phyloP scores from a whole-genome alignment of 768 basidiomycete genomes.

The Stropharia rugosoannulata region DNA sequence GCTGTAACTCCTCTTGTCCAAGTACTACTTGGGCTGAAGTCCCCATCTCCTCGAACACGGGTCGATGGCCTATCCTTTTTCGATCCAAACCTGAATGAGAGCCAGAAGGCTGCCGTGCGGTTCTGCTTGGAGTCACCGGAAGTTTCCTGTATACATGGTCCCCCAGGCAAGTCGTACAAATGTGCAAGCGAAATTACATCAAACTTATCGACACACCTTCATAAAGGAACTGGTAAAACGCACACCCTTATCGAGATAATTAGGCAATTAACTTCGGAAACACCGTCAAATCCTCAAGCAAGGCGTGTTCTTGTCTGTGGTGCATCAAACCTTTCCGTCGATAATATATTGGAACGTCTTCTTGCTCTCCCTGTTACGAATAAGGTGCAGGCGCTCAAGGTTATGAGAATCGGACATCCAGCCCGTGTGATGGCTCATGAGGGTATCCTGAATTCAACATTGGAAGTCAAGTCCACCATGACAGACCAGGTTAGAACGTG shows the following conservation, averaged over 20 bases:
- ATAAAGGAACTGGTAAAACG: conserved; percentile 87
- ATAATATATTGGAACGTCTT: conserved; percentile 91
- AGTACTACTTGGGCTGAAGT: conserved; percentile 69
- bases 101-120: conserved; percentile 80
- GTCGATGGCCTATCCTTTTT: conserved; percentile 59
- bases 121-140: conserved; percentile 82
- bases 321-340: conserved; percentile 92
- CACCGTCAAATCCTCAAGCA: conserved; percentile 47
- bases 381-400: conserved; percentile 52
- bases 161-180: conserved; percentile 62
- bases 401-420: conserved; percentile 94
- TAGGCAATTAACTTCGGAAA: conserved; percentile 65
- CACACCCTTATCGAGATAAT: conserved; percentile 94
- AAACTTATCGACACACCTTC: background rate
- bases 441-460: conserved; percentile 62
- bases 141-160: conserved; percentile 93
- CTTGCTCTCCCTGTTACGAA: conserved; percentile 54
- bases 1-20: conserved; percentile 54
- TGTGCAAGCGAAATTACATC: background rate
- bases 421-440: conserved; percentile 83
- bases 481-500: conserved; percentile 54
- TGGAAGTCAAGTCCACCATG: conserved; percentile 70
- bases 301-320: conserved; percentile 83
- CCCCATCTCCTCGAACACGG: conserved; percentile 38
- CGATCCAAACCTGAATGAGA: conserved; percentile 74